Base-by-base conservation (phyloP, 495 filamentous ascomycete genomes). In the Ascodesmis nigricans region DNA sequence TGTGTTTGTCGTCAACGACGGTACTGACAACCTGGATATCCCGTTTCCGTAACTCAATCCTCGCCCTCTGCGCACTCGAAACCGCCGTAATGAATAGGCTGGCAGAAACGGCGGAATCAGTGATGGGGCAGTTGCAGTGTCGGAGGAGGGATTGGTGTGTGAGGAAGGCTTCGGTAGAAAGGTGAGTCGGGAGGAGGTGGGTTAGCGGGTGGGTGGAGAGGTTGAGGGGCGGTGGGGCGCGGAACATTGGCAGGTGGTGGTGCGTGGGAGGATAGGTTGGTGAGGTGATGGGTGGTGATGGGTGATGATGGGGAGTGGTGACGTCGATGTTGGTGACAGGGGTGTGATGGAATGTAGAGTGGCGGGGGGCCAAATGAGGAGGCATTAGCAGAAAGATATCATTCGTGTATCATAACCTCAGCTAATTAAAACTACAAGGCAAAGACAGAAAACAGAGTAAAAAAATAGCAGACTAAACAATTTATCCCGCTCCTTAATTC, bases 71-170 rank as follows among this genome's bases (percentile, higher is more conserved):
- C 15, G 41, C 39, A 31, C 67, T 70, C 0, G 53, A 54, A 13
- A 90, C 59, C 33, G 67, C 75, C 1, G 73, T 77, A 20, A 95
- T 55, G 1, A 91, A 47, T 1, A 92, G 35, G 8, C 62, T 60
- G 7, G 81, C 79, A 50, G 90, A 77, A 3, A 59, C 56, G 35
- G 73, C 59, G 50, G 84, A 69, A 35, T 75, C 75, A 0, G 80
- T 90, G 30, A 91, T 49, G 0, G 49, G 55, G 3, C 65, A 71
- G 14, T 59, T 58, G 29, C 46, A 40, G 1, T 57, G 52, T 3
- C 59, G 56, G 9, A 91, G 63, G 15, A 63, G 56, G 8, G 70
- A 64, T 50, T 87, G 75, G 10, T 72, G 40, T 21, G 62, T 51
- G 33, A 75, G 66, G n/a, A 79, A 56, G 33, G 71, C 61, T 2